Percentiles rank a stretch among this genome's conserved stretches.
Evolutionary conservation across 202 grass and related monocot genomes (phyloP).

Genomic region (Panicum hallii): DNA sequence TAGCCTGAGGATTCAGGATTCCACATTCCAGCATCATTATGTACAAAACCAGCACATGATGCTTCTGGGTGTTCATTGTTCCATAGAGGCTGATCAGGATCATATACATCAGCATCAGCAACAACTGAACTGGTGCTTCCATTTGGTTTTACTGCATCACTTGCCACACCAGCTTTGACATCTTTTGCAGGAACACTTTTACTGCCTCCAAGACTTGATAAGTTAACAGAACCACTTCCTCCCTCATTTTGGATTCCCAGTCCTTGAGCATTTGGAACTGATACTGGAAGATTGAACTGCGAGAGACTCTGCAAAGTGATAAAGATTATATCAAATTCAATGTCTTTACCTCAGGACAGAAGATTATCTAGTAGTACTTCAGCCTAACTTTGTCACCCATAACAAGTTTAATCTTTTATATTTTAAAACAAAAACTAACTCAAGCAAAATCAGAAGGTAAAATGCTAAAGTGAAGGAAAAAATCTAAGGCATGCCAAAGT

Average conservation of each 20-base stretch:
- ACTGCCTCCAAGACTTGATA: constrained; percentile 51
- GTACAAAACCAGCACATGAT: constrained; percentile 58
- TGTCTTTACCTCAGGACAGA: constrained; percentile 25
- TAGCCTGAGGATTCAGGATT: constrained; percentile 58
- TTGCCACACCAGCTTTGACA: constrained; percentile 56
- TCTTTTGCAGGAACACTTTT: constrained; percentile 66
- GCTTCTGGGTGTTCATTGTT: constrained; percentile 67
- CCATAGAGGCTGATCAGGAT: constrained; percentile 99
- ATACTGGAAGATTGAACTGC: constrained; percentile 87
- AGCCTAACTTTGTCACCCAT: constrained; percentile 31
- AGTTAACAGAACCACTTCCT: constrained; percentile 59
- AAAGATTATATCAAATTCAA: constrained; percentile 45
- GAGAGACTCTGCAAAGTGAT: constrained; percentile 80
- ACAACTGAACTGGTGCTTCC: constrained; percentile 55
- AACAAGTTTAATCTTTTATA: constrained; percentile 14
- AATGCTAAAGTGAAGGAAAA: constrained; percentile 28
- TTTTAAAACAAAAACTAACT: not conserved
- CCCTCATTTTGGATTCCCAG: constrained; percentile 70
- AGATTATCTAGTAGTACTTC: constrained; percentile 31
- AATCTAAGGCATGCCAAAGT: constrained; percentile 28
- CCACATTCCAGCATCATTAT: constrained; percentile 56
- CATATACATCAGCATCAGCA: constrained; percentile 91
- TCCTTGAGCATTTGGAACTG: constrained; percentile 61
- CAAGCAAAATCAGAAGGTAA: constrained; percentile 31
- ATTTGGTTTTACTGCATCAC: constrained; percentile 66